A percentile compares a stretch with the other conserved stretches of the same genome.
phyloP scores from a whole-genome alignment of 2,329 filamentous ascomycete species.

The Dactylonectria estremocensis region DNA sequence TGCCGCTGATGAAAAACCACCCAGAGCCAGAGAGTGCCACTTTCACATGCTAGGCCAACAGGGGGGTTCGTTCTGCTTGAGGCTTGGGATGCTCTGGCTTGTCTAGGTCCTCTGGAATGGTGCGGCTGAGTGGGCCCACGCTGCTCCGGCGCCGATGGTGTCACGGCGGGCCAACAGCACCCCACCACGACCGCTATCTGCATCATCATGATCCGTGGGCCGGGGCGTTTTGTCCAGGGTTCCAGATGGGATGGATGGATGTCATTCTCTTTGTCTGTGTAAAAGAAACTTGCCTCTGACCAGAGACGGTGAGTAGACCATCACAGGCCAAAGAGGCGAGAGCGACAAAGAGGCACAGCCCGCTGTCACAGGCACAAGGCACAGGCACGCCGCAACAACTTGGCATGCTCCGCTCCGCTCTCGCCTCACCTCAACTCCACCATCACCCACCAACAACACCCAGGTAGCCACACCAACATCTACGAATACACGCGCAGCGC shows the following conservation, averaged over 20 bases:
- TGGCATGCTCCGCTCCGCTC: no score
- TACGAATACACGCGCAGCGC: no score
- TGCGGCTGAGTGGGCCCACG: slow-evolving; percentile 46
- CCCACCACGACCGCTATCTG: slow-evolving; percentile 34
- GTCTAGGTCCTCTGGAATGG: slow-evolving; percentile 30
- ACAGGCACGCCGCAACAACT: slow-evolving; percentile 15
- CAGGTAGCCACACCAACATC: slow-evolving; percentile 10
- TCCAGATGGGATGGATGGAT: not conserved
- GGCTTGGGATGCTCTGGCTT: not conserved
- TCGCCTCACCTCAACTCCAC: no score
- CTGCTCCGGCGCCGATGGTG: slow-evolving; percentile 40
- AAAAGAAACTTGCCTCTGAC: no score
- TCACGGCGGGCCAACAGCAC: slow-evolving; percentile 42
- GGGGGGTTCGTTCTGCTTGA: slow-evolving; percentile 16
- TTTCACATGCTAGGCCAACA: slow-evolving; percentile 51
- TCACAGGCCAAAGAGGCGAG: not conserved
- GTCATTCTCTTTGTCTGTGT: no score
- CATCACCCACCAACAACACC: no score
- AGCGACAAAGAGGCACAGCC: slow-evolving; percentile 1
- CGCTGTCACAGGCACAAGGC: slow-evolving; percentile 14
- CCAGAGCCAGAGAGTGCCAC: slow-evolving; percentile 28
- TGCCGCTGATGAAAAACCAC: not conserved
- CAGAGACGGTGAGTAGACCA: no score
- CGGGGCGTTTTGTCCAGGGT: slow-evolving; percentile 5
- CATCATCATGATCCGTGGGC: slow-evolving; percentile 14